These are phyloP conservation scores for Rhodotorula babjevae DNA, from an alignment of 768 basidiomycete species.

Conservation along the genomic window DNA sequence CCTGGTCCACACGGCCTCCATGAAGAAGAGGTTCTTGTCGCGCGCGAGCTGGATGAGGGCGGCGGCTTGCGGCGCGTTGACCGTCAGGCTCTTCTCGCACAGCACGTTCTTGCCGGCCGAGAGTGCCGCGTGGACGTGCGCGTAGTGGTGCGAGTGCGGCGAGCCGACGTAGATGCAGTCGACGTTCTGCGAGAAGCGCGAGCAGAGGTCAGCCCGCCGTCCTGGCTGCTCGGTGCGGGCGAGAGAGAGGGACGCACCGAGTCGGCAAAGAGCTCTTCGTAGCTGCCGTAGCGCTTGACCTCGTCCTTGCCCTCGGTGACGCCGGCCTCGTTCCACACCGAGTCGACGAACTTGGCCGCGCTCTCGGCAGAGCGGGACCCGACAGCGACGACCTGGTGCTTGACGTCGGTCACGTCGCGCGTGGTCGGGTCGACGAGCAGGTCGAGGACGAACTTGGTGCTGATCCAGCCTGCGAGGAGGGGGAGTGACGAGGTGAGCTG, in stretches of 20 bases:
- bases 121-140: slow-evolving; percentile 38
- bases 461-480: slow-evolving; percentile 8
- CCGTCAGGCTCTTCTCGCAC: slow-evolving; percentile 46
- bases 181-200: slow-evolving; percentile 40
- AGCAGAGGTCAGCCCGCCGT: slow-evolving; percentile 1
- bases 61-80: slow-evolving; percentile 45
- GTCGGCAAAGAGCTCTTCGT: slow-evolving; percentile 42
- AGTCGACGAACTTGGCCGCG: slow-evolving; percentile 43
- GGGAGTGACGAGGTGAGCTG: not conserved
- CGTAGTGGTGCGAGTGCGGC: slow-evolving; percentile 45
- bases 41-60: slow-evolving; percentile 44
- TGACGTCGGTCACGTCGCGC: slow-evolving; percentile 42
- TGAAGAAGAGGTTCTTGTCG: slow-evolving; percentile 45
- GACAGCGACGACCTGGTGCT: slow-evolving; percentile 45
- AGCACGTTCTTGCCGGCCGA: slow-evolving; percentile 45
- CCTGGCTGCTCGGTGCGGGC: too few relatives aligned
- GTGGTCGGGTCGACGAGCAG: slow-evolving; percentile 37
- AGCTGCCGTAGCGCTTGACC: slow-evolving; percentile 42
- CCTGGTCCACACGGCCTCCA: slow-evolving; percentile 49
- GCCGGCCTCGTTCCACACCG: slow-evolving; percentile 42
- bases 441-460: slow-evolving; percentile 35
- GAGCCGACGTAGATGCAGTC: slow-evolving; percentile 48
- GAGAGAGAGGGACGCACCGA: not conserved
- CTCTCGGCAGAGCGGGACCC: slow-evolving; percentile 42
- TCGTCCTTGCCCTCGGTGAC: slow-evolving; percentile 38